Evolutionary conservation across 2,329 filamentous ascomycete species (phyloP).

Genomic region (Aschersonia sp.): DNA sequence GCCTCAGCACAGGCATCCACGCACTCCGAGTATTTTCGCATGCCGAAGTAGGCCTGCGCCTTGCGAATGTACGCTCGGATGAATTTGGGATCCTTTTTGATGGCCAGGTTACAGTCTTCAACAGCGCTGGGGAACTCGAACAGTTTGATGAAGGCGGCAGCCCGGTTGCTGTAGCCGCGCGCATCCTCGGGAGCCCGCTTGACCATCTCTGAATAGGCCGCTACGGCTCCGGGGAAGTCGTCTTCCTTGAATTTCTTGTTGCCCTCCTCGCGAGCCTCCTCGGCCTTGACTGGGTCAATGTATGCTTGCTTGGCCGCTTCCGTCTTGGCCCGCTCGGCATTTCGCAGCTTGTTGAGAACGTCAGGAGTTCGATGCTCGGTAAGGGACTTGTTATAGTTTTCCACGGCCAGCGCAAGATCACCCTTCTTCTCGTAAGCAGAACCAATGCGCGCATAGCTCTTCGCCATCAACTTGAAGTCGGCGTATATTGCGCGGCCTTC

Average conservation of each 20-base stretch:
- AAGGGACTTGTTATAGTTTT: constrained; percentile 84
- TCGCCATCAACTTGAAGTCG: constrained; percentile 97
- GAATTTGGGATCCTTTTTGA: constrained; percentile 82
- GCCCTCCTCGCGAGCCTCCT: constrained; percentile 86
- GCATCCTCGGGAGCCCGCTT: constrained; percentile 89
- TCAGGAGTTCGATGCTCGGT: constrained; percentile 96
- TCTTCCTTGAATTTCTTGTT: constrained; percentile 95
- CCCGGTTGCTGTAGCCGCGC: constrained; percentile 92
- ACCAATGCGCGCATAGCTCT: constrained; percentile 93
- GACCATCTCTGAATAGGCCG: constrained; percentile 90
- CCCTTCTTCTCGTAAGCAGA: constrained; percentile 84
- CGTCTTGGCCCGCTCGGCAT: constrained; percentile 74
- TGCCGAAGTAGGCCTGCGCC: constrained; percentile 87
- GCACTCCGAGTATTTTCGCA: constrained; percentile 96
- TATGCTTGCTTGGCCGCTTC: constrained; percentile 66
- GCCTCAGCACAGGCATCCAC: constrained; percentile 82
- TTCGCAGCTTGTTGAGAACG: constrained; percentile 79
- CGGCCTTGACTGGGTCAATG: constrained; percentile 79
- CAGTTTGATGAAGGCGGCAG: constrained; percentile 91
- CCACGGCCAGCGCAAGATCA: constrained; percentile 64
- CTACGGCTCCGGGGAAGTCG: constrained; percentile 90
- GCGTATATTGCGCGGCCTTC: constrained; percentile 81
- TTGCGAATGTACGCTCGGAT: constrained; percentile 94
- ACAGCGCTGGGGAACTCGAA: constrained; percentile 90
- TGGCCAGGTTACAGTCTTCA: constrained; percentile 80